Evolutionary conservation across 1,139 yeast species (phyloP), one percentile per base, ranked within the genome.

Genomic region (Candida gigantensis): DNA sequence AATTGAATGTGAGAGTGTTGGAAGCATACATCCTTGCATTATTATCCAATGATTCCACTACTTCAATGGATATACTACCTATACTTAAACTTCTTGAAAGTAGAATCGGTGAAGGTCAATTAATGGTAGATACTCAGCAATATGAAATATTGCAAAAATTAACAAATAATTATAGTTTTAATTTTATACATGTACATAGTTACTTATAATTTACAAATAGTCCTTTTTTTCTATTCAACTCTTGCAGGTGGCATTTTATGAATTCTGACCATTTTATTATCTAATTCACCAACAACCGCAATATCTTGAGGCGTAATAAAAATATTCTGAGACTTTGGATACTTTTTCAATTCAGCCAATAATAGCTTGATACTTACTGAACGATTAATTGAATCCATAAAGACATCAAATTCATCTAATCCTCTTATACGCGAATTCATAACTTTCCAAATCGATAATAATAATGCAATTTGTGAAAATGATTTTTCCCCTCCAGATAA

Each of bases 401-500:
- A 94, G 20, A 94, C 98, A 63, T 94, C 99, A 58, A 92, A 94
- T 59, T 94, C 99, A 61, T 94, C 99, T 41, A 94, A 65, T 0
- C 97, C 97, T 42, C 95, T 75, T 15, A 94, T 75, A 42, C 84
- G 78, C 0, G 95, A 82, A 41, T 84, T 81, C 96, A 92, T 89
- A 17, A 88, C 83, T 45, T 81, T 80, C 99, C 99, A 94, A 30
- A 95, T 85, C 0, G 97, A 85, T 43, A 90, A 70, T 35, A 94
- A 65, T 40, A 94, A 72, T 0, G 97, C 87, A 46, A 92, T 82
- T 56, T 94, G 98, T 0, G 96, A 81, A 56, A 85, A 92, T 1
- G 97, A 88, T 57, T 90, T 90, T 56, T 94, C 98, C 30, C 99
- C 99, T 26, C 99, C 99, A 1, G 97, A 88, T 24, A 92, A 72